phyloP scores from a whole-genome alignment of 1,284 basidiomycete species.

The Cryptococcus sp. region DNA sequence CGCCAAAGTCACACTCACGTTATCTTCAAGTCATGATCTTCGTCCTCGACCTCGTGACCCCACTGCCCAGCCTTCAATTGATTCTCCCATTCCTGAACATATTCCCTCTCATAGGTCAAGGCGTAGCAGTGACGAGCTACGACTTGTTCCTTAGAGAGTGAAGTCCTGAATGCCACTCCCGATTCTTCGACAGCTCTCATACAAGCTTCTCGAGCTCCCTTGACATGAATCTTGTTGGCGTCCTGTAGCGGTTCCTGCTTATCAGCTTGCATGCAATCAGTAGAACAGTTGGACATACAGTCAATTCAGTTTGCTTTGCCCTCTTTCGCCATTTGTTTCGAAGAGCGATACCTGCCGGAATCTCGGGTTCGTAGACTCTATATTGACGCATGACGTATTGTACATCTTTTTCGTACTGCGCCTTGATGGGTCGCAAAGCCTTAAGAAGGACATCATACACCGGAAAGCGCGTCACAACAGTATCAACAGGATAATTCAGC shows the following conservation, averaged over 20 bases:
- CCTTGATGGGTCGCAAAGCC: conserved; percentile 31
- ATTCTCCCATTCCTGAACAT: conserved; percentile 30
- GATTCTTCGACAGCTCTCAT: conserved; percentile 8
- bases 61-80: conserved; percentile 11
- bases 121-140: conserved; percentile 38
- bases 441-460: conserved; percentile 23
- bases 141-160: conserved; percentile 19
- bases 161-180: conserved; percentile 15
- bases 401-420: conserved; percentile 29
- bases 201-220: conserved; percentile 20
- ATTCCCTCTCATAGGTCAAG: conserved; percentile 28
- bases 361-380: conserved; percentile 34
- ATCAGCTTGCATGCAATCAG: neutral
- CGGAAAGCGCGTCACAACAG: conserved; percentile 16
- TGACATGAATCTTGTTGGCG: conserved; percentile 19
- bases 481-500: conserved; percentile 21
- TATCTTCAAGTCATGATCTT: conserved; percentile 13
- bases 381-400: conserved; percentile 37
- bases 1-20: conserved; percentile 11
- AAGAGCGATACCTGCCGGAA: conserved; percentile 34
- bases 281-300: conserved; percentile 12
- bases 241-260: conserved; percentile 36
- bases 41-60: conserved; percentile 12
- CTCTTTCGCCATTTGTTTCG: conserved; percentile 34
- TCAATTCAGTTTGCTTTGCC: conserved; percentile 33